Evolutionary conservation across 2,329 filamentous ascomycete species (phyloP).

Genomic region (Nakataea oryzae): DNA sequence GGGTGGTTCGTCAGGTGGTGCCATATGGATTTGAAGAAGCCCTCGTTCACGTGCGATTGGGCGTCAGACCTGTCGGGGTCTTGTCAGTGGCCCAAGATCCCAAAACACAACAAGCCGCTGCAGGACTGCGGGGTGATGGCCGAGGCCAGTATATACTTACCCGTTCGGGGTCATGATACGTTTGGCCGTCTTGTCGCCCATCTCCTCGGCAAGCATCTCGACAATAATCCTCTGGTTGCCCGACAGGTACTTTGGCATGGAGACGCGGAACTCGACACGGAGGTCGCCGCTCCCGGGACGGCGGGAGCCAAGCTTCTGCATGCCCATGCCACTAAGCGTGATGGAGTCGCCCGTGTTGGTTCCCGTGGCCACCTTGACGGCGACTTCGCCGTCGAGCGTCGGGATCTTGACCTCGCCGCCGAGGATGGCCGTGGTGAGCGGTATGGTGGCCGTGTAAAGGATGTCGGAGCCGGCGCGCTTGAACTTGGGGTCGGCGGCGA

Average conservation of each 20-base stretch:
- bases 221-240: conserved; percentile 86
- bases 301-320: conserved; percentile 70
- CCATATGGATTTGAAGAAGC: conserved; percentile 90
- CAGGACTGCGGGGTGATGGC: not conserved
- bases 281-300: conserved; percentile 67
- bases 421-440: conserved; percentile 83
- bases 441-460: conserved; percentile 82
- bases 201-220: conserved; percentile 94
- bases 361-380: conserved; percentile 82
- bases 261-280: conserved; percentile 86
- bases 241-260: conserved; percentile 89
- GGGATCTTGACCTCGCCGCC: conserved; percentile 85
- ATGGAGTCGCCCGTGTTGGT: conserved; percentile 89
- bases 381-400: conserved; percentile 82
- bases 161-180: conserved; percentile 68
- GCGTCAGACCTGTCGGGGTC: conserved; percentile 7
- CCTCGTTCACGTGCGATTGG: conserved; percentile 64
- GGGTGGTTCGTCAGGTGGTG: conserved; percentile 78
- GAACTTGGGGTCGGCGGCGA: conserved; percentile 85
- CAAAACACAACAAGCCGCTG: not conserved
- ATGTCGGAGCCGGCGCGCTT: conserved; percentile 81
- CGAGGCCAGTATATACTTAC: conserved; percentile 27
- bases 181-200: conserved; percentile 86
- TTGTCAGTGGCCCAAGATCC: not conserved
- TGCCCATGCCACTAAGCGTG: conserved; percentile 82